Evolutionary conservation across 129 eudicot species (phyloP).

Genomic region (Ambrosia trifida): DNA sequence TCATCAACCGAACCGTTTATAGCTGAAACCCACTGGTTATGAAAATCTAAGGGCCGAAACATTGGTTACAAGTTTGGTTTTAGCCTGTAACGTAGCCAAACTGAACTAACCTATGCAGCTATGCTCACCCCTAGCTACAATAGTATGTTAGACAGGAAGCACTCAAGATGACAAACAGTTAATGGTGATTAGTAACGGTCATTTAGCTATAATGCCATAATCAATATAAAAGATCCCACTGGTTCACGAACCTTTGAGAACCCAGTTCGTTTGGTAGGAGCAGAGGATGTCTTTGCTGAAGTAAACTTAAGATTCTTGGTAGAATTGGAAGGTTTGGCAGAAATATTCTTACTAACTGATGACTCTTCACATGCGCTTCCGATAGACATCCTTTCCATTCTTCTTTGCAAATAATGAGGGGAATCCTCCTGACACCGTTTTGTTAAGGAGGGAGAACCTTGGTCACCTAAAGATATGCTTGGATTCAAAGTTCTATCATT

Average conservation of each 20-base stretch:
- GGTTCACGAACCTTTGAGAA: constrained; percentile 52
- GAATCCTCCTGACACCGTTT: constrained; percentile 40
- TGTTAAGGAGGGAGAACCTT: constrained; percentile 48
- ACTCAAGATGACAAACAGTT: neutral
- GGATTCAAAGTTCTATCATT: constrained; percentile 88
- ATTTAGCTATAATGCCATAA: constrained; percentile 15
- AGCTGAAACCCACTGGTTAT: no score
- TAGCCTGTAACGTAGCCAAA: no score
- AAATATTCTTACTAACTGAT: constrained; percentile 35
- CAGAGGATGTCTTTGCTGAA: constrained; percentile 46
- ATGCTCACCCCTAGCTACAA: no score
- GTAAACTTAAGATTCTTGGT: constrained; percentile 47
- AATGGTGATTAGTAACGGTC: neutral
- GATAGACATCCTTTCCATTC: constrained; percentile 43
- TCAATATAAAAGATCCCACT: constrained; percentile 43
- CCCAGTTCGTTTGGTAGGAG: constrained; percentile 47
- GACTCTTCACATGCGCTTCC: constrained; percentile 53
- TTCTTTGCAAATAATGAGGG: constrained; percentile 42
- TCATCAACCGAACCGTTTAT: no score
- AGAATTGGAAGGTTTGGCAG: constrained; percentile 44
- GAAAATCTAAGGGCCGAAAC: no score
- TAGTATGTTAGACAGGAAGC: no score
- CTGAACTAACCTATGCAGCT: no score
- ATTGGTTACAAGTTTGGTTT: no score
- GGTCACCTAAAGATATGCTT: constrained; percentile 73